These are phyloP conservation scores for Penicillium manginii DNA, from an alignment of 495 filamentous ascomycete genomes.

Conservation along the genomic window DNA sequence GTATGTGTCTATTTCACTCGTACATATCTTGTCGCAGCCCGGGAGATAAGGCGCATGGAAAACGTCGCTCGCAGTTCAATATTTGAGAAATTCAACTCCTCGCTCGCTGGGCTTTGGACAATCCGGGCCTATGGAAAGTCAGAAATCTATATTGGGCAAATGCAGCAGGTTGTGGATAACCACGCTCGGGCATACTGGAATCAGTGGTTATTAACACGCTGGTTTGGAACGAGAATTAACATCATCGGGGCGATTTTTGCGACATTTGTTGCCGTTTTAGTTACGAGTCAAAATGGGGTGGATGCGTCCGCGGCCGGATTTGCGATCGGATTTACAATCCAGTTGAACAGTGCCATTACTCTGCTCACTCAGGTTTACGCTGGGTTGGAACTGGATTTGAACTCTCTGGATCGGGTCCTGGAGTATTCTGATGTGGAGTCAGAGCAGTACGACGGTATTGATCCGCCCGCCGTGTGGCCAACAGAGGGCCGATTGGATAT, in stretches of 20 bases:
- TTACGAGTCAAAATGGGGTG: not conserved
- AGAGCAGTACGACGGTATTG: conserved; percentile 59
- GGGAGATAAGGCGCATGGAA: conserved; percentile 74
- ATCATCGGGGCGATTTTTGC: not conserved
- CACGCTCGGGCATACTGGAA: not conserved
- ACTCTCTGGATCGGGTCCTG: conserved; percentile 33
- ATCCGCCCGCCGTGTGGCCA: conserved; percentile 74
- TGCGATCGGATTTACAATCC: not conserved
- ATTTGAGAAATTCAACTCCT: conserved; percentile 70
- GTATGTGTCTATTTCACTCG: no score
- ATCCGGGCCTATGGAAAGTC: conserved; percentile 70
- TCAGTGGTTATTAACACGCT: not conserved
- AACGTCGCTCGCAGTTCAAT: conserved; percentile 69
- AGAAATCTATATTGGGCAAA: conserved; percentile 46
- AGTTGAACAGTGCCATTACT: not conserved
- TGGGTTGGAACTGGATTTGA: not conserved
- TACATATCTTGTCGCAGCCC: conserved; percentile 72
- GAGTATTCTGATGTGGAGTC: conserved; percentile 61
- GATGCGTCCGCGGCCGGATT: not conserved
- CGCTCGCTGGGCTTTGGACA: conserved; percentile 65
- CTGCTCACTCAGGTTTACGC: not conserved
- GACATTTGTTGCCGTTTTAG: not conserved
- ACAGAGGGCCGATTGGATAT: conserved; percentile 76
- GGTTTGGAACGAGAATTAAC: not conserved
- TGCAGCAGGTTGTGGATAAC: not conserved